Evolutionary conservation across 2,329 filamentous ascomycete species (phyloP).

Genomic region (Monosporascus sp.): DNA sequence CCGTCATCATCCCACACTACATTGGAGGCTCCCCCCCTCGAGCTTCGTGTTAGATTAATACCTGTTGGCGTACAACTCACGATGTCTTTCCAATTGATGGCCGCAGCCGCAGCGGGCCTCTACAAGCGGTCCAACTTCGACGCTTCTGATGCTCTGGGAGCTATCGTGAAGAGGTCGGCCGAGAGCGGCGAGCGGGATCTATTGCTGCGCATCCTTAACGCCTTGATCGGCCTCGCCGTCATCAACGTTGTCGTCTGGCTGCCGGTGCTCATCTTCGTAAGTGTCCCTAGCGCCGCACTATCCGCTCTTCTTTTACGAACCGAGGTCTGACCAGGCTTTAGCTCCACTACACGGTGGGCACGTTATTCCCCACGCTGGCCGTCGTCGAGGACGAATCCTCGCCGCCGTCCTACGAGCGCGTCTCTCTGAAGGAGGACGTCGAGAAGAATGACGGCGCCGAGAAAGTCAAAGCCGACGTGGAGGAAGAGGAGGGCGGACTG

Average conservation of each 20-base stretch:
- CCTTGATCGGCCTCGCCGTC: neutral
- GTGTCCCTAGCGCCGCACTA: neutral
- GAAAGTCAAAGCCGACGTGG: slow-evolving; percentile 22
- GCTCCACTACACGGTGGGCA: slow-evolving; percentile 40
- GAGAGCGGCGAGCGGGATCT: neutral
- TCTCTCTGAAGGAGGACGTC: slow-evolving; percentile 25
- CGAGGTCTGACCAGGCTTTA: slow-evolving; percentile 11
- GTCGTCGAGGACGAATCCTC: slow-evolving; percentile 47
- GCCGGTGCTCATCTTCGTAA: neutral
- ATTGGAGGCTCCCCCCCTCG: no score
- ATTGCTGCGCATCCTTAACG: neutral
- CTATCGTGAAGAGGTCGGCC: neutral
- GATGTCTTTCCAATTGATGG: neutral
- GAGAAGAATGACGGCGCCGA: neutral
- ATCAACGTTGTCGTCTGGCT: neutral
- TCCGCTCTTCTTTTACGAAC: neutral
- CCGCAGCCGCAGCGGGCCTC: neutral
- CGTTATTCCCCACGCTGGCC: slow-evolving; percentile 43
- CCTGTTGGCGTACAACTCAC: no score
- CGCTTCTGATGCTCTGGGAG: neutral
- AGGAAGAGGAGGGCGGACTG: slow-evolving; percentile 20
- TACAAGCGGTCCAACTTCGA: neutral
- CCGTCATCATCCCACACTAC: no score
- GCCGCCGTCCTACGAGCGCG: slow-evolving; percentile 41
- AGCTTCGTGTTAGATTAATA: no score